These are phyloP conservation scores for Babesia caballi DNA, from an alignment of 169 alveolate species.

Conservation along the genomic window DNA sequence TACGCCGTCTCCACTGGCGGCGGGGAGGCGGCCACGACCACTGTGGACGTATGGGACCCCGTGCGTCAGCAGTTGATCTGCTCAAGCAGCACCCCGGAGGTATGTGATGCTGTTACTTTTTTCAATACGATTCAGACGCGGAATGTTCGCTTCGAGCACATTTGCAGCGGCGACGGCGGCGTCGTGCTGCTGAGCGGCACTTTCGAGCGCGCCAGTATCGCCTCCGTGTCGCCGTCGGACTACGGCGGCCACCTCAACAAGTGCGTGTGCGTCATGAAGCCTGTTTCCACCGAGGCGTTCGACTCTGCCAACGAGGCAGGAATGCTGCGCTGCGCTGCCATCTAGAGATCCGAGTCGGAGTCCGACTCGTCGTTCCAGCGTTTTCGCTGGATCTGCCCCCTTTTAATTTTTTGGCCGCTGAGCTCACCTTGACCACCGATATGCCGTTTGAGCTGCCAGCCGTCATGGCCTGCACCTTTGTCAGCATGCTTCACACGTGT, in stretches of 20 bases:
- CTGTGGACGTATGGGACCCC: slow-evolving; percentile 41
- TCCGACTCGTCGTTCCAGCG: slow-evolving; percentile 47
- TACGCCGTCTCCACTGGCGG: slow-evolving; percentile 37
- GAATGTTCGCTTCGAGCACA: slow-evolving; percentile 25
- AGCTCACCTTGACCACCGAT: slow-evolving; percentile 9
- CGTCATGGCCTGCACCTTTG: neutral
- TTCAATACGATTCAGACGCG: neutral
- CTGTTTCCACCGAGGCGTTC: neutral
- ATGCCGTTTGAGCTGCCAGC: neutral
- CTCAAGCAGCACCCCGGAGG: slow-evolving; percentile 47
- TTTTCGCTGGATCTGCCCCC: slow-evolving; percentile 8
- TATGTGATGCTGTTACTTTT: neutral
- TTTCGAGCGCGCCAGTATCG: slow-evolving; percentile 5
- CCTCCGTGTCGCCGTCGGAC: neutral
- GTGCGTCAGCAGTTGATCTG: neutral
- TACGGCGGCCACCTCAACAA: slow-evolving; percentile 3
- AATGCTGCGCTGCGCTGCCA: neutral
- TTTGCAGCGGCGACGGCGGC: slow-evolving; percentile 14
- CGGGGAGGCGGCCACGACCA: neutral
- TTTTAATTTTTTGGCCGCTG: neutral
- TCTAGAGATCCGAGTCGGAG: slow-evolving; percentile 17
- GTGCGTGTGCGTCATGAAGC: slow-evolving; percentile 39
- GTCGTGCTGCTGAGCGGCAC: slow-evolving; percentile 27
- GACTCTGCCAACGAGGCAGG: neutral
- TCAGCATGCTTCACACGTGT: neutral